These are phyloP conservation scores for Pseudoperonospora humuli DNA, from an alignment of 352 stramenopile species.

Conservation along the genomic window DNA sequence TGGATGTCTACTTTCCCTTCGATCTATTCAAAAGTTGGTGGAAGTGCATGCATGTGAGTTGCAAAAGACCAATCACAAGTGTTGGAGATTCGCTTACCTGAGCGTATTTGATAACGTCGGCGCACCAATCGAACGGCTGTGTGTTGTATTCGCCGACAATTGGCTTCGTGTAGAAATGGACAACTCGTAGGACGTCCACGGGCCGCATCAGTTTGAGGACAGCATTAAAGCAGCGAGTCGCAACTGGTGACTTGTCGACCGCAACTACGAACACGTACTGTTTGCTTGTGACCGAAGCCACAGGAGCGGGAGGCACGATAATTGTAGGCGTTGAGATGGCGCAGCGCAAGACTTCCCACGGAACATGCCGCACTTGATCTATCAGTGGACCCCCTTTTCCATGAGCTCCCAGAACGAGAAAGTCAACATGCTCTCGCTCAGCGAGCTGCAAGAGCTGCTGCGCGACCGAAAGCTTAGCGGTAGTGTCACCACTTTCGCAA, in stretches of 20 bases:
- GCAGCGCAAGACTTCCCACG: constrained; percentile 33
- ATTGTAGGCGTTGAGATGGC: constrained; percentile 22
- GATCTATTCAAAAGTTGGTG: too few relatives aligned
- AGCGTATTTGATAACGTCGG: too few relatives aligned
- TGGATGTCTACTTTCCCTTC: too few relatives aligned
- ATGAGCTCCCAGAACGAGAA: constrained; percentile 47
- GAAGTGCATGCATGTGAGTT: too few relatives aligned
- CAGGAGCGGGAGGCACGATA: constrained; percentile 41
- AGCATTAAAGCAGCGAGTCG: too few relatives aligned
- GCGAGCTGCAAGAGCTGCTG: constrained; percentile 30
- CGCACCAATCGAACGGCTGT: constrained; percentile 27
- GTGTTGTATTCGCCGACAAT: constrained; percentile 31
- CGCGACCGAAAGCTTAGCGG: constrained; percentile 19
- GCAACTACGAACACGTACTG: constrained; percentile 52
- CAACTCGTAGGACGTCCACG: too few relatives aligned
- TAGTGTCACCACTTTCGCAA: constrained; percentile 16
- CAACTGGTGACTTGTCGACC: too few relatives aligned
- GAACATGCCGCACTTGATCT: constrained; percentile 50
- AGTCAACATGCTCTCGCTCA: constrained; percentile 22
- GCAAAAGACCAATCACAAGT: too few relatives aligned
- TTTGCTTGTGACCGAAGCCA: constrained; percentile 27
- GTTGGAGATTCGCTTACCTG: too few relatives aligned
- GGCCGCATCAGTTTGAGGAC: constrained; percentile 53
- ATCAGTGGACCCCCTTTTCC: constrained; percentile 56
- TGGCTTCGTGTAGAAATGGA: too few relatives aligned